phyloP scores from a whole-genome alignment of 75 land plant species.

The Picea glauca region DNA sequence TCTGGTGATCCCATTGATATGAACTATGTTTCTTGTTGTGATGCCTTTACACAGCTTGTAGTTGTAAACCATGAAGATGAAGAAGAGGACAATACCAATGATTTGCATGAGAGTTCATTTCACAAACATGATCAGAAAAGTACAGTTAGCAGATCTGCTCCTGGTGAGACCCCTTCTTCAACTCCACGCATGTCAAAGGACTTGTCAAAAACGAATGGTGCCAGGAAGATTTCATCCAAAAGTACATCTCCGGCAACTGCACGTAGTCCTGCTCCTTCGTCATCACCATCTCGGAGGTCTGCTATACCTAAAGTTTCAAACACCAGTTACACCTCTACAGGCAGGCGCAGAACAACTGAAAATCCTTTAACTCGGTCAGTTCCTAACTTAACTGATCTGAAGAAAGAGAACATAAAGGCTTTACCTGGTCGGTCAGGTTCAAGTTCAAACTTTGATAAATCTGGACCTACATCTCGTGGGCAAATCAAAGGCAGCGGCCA shows the following conservation, averaged over 20 bases:
- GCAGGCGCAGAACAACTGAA: constrained; percentile 22
- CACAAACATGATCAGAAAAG: not conserved
- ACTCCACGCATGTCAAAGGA: not conserved
- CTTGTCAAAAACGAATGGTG: not conserved
- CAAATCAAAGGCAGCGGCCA: not conserved
- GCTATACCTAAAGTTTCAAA: constrained; percentile 7
- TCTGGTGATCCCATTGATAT: too few relatives aligned
- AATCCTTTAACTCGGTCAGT: constrained; percentile 5
- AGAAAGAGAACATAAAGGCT: constrained; percentile 20
- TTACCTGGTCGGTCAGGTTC: constrained; percentile 11
- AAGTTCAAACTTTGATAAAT: constrained; percentile 4
- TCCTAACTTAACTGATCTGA: constrained; percentile 19
- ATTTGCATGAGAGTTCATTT: not conserved
- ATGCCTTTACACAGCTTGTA: too few relatives aligned
- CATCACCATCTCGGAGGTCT: constrained; percentile 15
- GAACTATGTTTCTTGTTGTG: too few relatives aligned
- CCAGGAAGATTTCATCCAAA: constrained; percentile 2
- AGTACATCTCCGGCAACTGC: not conserved
- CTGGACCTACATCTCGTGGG: not conserved
- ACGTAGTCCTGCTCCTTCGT: not conserved
- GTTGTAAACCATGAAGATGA: not conserved
- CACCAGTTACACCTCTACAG: constrained; percentile 18
- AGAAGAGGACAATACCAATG: not conserved
- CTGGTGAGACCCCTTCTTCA: constrained; percentile 5
- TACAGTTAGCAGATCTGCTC: not conserved